Evolutionary conservation across 352 stramenopile species (phyloP), one percentile per base, ranked within the genome.

Genomic region (Aphanomyces cochlioides): DNA sequence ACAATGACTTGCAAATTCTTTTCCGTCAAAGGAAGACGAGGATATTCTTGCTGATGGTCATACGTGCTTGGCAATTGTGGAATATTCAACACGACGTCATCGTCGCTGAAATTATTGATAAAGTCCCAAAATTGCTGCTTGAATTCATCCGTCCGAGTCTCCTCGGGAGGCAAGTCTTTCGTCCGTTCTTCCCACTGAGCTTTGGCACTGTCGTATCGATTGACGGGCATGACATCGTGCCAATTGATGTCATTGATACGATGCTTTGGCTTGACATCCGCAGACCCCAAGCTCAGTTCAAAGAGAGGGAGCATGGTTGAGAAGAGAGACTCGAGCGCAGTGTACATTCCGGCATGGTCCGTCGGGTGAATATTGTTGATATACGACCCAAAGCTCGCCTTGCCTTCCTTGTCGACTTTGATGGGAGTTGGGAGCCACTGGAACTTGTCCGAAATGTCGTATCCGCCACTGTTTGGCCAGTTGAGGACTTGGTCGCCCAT

Each of bases 281-380:
- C 40, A 12, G 61, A 39, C 0, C 66, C 39, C 5, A 85, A 28
- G 10, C 74, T 56, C 7, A 53, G 40, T 28, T 86, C 76, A 58
- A 86, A 88, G 0, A 84, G 43, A 10, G 76, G 76, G 1, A 86
- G 66, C 50, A 85, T 83, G 1, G 40, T 45, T 6, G 37, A 56
- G 19, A 88, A 80, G 12, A 86, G 74, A 0, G 7, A 12, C n/a
- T 59, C 70, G 47, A 83, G 75, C 7, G 64, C 73, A 12, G 56
- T 58, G 66, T 84, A 88, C 21, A 88, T n/a, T n/a, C 10, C 36
- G 0, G 7, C 21, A 40, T 78, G 67, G 7, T 73, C 41, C 1
- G 43, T 57, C 3, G 80, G 80, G 10, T 85, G 79, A 37, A 86
- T 64, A 58, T 83, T 85, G 69, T 84, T 88, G 71, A 88, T 85